A percentile compares a stretch with the other conserved stretches of the same genome.
Evolutionary conservation across 2,329 filamentous ascomycete genomes (phyloP).

Genomic region (Thelonectria rubi): DNA sequence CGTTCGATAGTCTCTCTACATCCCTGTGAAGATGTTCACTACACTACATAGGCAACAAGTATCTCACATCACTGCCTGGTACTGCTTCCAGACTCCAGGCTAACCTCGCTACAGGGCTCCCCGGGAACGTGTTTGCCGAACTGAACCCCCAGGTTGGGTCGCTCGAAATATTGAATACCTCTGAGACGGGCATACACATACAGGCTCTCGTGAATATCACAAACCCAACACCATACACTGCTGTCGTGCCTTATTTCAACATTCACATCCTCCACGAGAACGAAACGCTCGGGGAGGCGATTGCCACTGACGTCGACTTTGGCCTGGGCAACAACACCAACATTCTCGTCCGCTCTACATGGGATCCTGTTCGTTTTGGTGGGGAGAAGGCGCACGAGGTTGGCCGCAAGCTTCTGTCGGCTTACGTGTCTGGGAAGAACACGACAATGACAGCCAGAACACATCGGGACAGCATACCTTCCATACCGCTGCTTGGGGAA

Average conservation of each 20-base stretch:
- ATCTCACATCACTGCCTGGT: conserved; percentile 43
- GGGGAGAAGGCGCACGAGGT: conserved; percentile 68
- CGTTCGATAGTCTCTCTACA: conserved; percentile 52
- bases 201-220: conserved; percentile 81
- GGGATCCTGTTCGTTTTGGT: conserved; percentile 73
- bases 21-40: conserved; percentile 41
- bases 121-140: conserved; percentile 58
- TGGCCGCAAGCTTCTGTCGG: conserved; percentile 79
- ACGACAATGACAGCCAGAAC: conserved; percentile 79
- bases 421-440: conserved; percentile 89
- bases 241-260: conserved; percentile 80
- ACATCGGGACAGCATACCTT: conserved; percentile 77
- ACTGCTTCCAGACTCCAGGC: conserved; percentile 35
- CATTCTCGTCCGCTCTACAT: conserved; percentile 72
- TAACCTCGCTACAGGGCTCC: conserved; percentile 63
- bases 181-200: conserved; percentile 74
- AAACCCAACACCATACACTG: conserved; percentile 89
- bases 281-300: conserved; percentile 79
- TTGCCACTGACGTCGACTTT: conserved; percentile 70
- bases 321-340: conserved; percentile 76
- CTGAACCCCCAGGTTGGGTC: conserved; percentile 73
- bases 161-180: conserved; percentile 77
- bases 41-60: conserved; percentile 42
- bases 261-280: conserved; percentile 79
- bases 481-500: conserved; percentile 74